A percentile compares a stretch with the other conserved stretches of the same genome.
Conservation (phyloP, 2,329 filamentous ascomycete genomes). For the Colletotrichum somersetense region DNA sequence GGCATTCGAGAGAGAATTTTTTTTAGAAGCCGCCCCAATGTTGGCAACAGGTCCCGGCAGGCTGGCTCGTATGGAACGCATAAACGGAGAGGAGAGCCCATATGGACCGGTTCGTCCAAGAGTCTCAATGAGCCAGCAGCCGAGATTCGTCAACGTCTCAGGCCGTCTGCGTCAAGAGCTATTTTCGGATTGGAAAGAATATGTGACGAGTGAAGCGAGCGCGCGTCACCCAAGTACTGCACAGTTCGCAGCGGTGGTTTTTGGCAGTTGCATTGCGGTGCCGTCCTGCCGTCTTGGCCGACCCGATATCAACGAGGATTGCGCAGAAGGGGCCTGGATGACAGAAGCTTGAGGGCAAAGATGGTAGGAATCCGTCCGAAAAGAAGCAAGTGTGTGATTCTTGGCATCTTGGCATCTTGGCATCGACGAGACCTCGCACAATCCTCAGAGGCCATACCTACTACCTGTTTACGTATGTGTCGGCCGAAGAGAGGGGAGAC, state of each 20-base stretch:
- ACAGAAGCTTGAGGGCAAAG: constrained; percentile 30
- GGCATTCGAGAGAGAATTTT: not conserved
- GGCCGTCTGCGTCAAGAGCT: constrained; percentile 28
- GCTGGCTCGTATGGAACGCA: constrained; percentile 16
- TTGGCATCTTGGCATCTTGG: constrained; percentile 1
- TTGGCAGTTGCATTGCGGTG: constrained; percentile 7
- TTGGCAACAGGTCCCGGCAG: not conserved
- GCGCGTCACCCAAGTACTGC: not conserved
- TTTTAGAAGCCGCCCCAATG: constrained; percentile 25
- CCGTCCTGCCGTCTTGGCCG: constrained; percentile 25
- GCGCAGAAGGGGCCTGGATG: constrained; percentile 25
- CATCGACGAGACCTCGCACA: not conserved
- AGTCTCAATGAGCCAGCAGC: constrained; percentile 11
- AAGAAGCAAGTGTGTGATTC: constrained; percentile 14
- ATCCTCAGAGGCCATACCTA: not conserved
- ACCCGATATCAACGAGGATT: not conserved
- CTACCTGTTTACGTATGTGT: not conserved
- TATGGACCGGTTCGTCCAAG: constrained; percentile 32
- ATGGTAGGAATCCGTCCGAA: constrained; percentile 28
- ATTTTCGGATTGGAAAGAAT: constrained; percentile 30
- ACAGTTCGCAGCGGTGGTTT: not conserved
- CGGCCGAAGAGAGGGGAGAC: constrained; percentile 3
- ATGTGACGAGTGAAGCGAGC: constrained; percentile 23
- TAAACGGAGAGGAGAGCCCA: constrained; percentile 22
- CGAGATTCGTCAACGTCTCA: constrained; percentile 38